Percentiles rank a stretch among this genome's conserved stretches.
Evolutionary conservation across 2,329 filamentous ascomycete genomes (phyloP).

Genomic region (Diaporthe longicolla): DNA sequence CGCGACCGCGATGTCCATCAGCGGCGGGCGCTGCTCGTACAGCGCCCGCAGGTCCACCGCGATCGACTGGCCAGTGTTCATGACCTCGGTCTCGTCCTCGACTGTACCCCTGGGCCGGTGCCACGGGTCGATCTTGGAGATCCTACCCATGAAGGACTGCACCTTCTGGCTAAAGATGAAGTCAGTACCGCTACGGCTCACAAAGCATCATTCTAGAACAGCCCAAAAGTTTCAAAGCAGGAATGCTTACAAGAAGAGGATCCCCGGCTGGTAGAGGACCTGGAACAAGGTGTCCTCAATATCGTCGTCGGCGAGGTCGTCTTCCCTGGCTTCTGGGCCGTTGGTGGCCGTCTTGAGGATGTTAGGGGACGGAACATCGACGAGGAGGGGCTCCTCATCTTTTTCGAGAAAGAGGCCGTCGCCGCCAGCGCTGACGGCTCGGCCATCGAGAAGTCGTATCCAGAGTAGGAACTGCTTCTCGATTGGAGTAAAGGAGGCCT

Average conservation of each 20-base stretch:
- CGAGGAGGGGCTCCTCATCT: conserved; percentile 61
- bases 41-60: conserved; percentile 64
- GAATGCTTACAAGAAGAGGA: conserved; percentile 61
- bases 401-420: conserved; percentile 67
- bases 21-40: conserved; percentile 63
- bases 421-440: conserved; percentile 69
- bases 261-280: conserved; percentile 67
- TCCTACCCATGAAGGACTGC: conserved; percentile 69
- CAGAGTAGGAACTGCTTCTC: conserved; percentile 67
- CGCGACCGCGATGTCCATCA: too few species aligned
- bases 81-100: conserved; percentile 71
- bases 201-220: too few species aligned
- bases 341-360: conserved; percentile 50
- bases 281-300: conserved; percentile 68
- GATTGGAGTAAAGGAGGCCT: conserved; percentile 53
- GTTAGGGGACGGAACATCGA: conserved; percentile 59
- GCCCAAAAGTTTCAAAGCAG: too few species aligned
- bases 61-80: conserved; percentile 67
- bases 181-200: too few species aligned
- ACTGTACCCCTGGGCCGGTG: conserved; percentile 69
- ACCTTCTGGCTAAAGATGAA: conserved; percentile 59
- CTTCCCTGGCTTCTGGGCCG: conserved; percentile 43
- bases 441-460: conserved; percentile 68
- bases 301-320: conserved; percentile 50
- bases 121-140: conserved; percentile 70